A percentile compares a stretch with the other conserved stretches of the same genome.
Evolutionary conservation across 2,329 filamentous ascomycete species (phyloP).

Genomic region (Fusarium anguioides): DNA sequence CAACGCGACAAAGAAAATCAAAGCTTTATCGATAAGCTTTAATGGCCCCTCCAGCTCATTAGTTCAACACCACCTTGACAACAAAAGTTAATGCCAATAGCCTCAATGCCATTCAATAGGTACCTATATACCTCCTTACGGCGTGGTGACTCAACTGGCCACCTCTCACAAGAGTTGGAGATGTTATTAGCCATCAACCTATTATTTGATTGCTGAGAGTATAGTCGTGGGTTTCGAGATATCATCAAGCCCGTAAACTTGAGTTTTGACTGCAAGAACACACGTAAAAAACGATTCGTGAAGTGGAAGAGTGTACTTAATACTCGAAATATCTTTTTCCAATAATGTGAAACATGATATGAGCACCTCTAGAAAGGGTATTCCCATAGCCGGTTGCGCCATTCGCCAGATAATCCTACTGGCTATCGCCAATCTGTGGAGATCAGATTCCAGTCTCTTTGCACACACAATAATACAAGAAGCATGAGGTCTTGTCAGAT

Average conservation of each 20-base stretch:
- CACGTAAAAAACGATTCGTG: neutral
- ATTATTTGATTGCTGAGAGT: neutral
- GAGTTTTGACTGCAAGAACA: neutral
- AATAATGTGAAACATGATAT: neutral
- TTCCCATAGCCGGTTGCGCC: neutral
- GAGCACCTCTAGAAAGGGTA: constrained; percentile 12
- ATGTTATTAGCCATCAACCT: too few species aligned
- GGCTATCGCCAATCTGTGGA: neutral
- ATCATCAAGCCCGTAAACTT: neutral
- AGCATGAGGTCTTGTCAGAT: neutral
- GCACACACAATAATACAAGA: neutral
- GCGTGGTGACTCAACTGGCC: too few species aligned
- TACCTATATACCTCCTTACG: too few species aligned
- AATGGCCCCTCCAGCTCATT: constrained; percentile 17
- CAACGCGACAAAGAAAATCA: constrained; percentile 33
- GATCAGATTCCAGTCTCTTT: neutral
- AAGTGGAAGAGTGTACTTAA: neutral
- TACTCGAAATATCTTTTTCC: too few species aligned
- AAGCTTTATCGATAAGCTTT: constrained; percentile 47
- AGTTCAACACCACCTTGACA: neutral
- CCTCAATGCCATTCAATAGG: neutral
- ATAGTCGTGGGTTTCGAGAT: neutral
- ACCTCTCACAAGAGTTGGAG: too few species aligned
- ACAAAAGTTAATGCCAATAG: neutral
- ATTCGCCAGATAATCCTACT: neutral